These are phyloP conservation scores for Talaromyces amestolkiae DNA, from an alignment of 2,329 filamentous ascomycete species.

Conservation along the genomic window DNA sequence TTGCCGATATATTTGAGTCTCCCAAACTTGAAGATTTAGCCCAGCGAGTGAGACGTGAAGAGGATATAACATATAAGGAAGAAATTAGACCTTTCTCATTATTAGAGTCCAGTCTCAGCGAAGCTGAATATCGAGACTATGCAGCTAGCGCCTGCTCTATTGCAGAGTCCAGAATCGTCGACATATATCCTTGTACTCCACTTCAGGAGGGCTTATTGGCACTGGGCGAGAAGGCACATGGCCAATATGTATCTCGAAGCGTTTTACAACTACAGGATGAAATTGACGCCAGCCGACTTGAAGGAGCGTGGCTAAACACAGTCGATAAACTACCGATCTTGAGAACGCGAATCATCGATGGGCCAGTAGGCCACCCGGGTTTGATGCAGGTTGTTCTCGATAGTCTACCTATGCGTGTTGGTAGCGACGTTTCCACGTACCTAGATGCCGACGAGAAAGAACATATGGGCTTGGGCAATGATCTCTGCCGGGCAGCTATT, in stretches of 20 bases:
- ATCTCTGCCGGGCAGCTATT: not conserved
- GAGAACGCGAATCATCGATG: constrained; percentile 14
- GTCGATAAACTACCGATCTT: constrained; percentile 2
- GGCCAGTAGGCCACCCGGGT: not conserved
- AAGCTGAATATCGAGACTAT: constrained; percentile 8
- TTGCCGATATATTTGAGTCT: constrained; percentile 10
- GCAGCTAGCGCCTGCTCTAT: constrained; percentile 9
- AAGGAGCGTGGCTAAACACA: not conserved
- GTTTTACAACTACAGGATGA: not conserved
- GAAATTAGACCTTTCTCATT: constrained; percentile 8
- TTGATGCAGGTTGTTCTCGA: constrained; percentile 3
- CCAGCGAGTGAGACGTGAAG: not conserved
- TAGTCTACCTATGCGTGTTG: not conserved
- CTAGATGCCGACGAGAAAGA: not conserved
- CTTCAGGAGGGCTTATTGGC: constrained; percentile 47
- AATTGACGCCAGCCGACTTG: not conserved
- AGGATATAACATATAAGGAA: not conserved
- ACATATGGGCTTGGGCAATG: constrained; percentile 4
- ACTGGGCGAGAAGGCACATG: constrained; percentile 45
- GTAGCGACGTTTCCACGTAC: not conserved
- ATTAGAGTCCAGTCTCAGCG: not conserved
- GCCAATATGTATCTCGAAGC: constrained; percentile 21
- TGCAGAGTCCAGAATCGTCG: not conserved
- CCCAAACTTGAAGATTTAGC: constrained; percentile 10
- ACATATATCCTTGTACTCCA: constrained; percentile 42